Evolutionary conservation across 768 basidiomycete species (phyloP), one percentile per base, ranked within the genome.

Genomic region (Lactifluus pinguis): DNA sequence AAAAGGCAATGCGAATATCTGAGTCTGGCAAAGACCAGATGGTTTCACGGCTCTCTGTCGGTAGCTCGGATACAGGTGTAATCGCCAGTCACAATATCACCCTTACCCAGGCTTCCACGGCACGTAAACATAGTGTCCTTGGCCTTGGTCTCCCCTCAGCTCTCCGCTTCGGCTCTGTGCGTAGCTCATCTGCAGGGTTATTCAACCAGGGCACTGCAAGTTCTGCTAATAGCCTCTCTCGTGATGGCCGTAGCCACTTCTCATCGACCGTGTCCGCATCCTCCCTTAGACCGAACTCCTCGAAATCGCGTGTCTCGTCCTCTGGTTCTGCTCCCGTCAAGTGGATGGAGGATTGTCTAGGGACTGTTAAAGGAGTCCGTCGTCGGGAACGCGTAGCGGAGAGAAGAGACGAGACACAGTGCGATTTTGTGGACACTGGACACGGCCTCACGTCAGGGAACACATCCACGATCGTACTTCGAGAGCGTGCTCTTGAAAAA

Each of bases 61-160:
- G 83, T 69, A 83, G 81, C 66, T 89, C 88, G 66, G 87, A 89
- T 68, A 79, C 80, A 0, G 87, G 87, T n/a, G 72, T 76, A 4
- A 75, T 81, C 64, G 79, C 73, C 54, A 72, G 75, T 9, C 68
- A 64, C 50, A 59, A 57, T 21, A 66, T 61, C 59, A 61, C 41
- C 13, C 30, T 36, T 15, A 11, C 29, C 10, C 45, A 49, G 25
- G 21, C 47, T 44, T 49, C 61, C 7, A 50, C 30, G 29, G 17
- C 45, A 42, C 56, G 56, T 68, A 87, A 85, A 68, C 75, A 77
- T 38, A 81, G 80, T 36, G 81, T 84, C 54, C 74, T 89, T 10
- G 86, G 83, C 0, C 70, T 87, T 2, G 85, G 85, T 0, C 64
- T 86, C 15, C 85, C 86, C 0, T 82, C 82, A 1, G 78, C 79